Conservation (phyloP, 1,139 yeast species). For the Suhomyces bribrorum region DNA sequence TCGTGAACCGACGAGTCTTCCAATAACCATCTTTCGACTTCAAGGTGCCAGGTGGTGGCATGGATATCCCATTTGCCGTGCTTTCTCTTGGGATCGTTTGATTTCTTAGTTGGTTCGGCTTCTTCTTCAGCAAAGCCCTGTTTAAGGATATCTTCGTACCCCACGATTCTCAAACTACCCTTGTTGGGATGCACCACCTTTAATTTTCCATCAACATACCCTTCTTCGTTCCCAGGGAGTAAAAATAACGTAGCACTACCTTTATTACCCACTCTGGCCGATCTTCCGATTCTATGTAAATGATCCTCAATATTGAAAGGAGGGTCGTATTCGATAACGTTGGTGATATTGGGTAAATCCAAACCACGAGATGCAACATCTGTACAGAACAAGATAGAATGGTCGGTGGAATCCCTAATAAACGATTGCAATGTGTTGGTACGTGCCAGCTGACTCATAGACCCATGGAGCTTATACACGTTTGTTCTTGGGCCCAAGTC, state of each 20-base stretch:
- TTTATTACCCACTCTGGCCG: conserved; percentile 68
- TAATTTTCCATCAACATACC: conserved; percentile 61
- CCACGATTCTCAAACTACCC: conserved; percentile 34
- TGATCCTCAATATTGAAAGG: conserved; percentile 72
- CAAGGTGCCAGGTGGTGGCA: conserved; percentile 95
- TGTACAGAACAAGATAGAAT: conserved; percentile 75
- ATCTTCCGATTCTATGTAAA: conserved; percentile 72
- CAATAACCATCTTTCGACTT: conserved; percentile 83
- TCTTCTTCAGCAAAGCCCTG: conserved; percentile 57
- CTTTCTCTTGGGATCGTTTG: conserved; percentile 32
- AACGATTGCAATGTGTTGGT: conserved; percentile 73
- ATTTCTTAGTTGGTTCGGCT: conserved; percentile 12
- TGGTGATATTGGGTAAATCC: conserved; percentile 65
- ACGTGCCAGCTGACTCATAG: conserved; percentile 79
- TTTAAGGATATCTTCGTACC: conserved; percentile 55
- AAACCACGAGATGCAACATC: conserved; percentile 78
- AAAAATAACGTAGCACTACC: conserved; percentile 74
- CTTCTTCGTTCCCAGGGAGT: conserved; percentile 87
- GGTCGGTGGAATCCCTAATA: conserved; percentile 45
- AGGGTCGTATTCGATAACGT: conserved; percentile 68
- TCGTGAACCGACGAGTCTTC: conserved; percentile 64
- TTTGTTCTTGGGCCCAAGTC: conserved; percentile 47
- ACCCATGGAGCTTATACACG: conserved; percentile 87
- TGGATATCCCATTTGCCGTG: conserved; percentile 80
- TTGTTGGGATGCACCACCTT: conserved; percentile 61